phyloP scores from a whole-genome alignment of 371 early-diverging fungal genomes.

The Entomophthora muscae region DNA sequence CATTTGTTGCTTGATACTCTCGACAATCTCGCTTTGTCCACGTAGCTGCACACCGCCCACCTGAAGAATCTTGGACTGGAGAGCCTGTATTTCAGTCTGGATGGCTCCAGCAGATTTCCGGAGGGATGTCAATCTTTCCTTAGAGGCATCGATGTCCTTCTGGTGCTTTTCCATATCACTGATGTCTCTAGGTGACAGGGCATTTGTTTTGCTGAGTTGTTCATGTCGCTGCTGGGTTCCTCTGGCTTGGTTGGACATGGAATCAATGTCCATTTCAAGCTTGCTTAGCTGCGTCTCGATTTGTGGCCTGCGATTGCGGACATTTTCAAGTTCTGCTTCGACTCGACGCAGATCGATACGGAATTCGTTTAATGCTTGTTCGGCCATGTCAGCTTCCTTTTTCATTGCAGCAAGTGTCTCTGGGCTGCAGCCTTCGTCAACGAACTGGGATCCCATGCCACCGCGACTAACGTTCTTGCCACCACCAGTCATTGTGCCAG shows the following conservation, averaged over 20 bases:
- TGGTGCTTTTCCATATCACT: constrained; percentile 21
- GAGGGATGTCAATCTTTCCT: constrained; percentile 18
- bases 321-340: constrained; percentile 28
- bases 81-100: constrained; percentile 39
- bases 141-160: constrained; percentile 20
- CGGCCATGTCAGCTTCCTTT: constrained; percentile 31
- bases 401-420: constrained; percentile 34
- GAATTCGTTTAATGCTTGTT: constrained; percentile 28
- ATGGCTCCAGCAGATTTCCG: constrained; percentile 27
- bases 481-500: constrained; percentile 97
- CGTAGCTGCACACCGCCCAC: constrained; percentile 78
- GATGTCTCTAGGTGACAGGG: constrained; percentile 7
- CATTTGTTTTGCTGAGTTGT: background rate
- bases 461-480: constrained; percentile 53
- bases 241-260: constrained; percentile 11
- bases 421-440: constrained; percentile 32
- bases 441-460: constrained; percentile 68
- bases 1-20: constrained; percentile 61
- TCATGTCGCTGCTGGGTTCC: background rate
- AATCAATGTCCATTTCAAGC: constrained; percentile 50
- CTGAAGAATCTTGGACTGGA: constrained; percentile 78
- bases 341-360: constrained; percentile 25
- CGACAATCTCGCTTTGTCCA: constrained; percentile 69
- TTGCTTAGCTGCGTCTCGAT: constrained; percentile 22
- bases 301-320: background rate